phyloP scores from a whole-genome alignment of 2,329 filamentous ascomycete species.

The Talaromyces sp. region DNA sequence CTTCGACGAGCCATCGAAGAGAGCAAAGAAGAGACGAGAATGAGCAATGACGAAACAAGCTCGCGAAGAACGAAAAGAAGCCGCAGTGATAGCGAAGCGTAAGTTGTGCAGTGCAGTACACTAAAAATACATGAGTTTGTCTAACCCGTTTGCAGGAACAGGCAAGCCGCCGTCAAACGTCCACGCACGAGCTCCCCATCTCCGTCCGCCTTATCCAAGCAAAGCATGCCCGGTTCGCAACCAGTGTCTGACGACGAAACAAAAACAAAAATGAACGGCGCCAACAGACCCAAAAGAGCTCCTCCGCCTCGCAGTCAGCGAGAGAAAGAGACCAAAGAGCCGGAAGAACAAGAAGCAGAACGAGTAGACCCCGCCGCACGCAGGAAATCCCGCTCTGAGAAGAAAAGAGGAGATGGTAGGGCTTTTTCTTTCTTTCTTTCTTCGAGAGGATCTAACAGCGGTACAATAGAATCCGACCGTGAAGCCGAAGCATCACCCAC shows the following conservation, averaged over 20 bases:
- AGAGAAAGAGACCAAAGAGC: slow-evolving; percentile 45
- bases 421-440: neutral
- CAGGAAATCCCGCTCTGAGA: slow-evolving; percentile 77
- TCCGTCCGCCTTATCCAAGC: slow-evolving; percentile 53
- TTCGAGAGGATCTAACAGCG: neutral
- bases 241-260: slow-evolving; percentile 64
- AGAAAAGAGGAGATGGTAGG: slow-evolving; percentile 71
- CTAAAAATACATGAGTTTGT: neutral
- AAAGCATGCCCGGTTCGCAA: slow-evolving; percentile 41
- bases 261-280: slow-evolving; percentile 35
- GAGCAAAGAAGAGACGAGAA: slow-evolving; percentile 74
- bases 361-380: slow-evolving; percentile 71
- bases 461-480: slow-evolving; percentile 62
- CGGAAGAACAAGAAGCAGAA: slow-evolving; percentile 65
- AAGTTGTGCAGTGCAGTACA: slow-evolving; percentile 38
- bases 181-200: slow-evolving; percentile 78
- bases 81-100: slow-evolving; percentile 93
- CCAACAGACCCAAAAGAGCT: slow-evolving; percentile 58
- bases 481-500: slow-evolving; percentile 55
- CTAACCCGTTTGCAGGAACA: slow-evolving; percentile 52
- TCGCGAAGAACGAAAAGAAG: slow-evolving; percentile 72
- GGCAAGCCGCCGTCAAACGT: slow-evolving; percentile 61
- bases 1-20: slow-evolving; percentile 87
- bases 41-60: slow-evolving; percentile 47
- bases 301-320: slow-evolving; percentile 50